Conservation (phyloP, 2,329 filamentous ascomycete species). For the Paecilomyces variotii region DNA sequence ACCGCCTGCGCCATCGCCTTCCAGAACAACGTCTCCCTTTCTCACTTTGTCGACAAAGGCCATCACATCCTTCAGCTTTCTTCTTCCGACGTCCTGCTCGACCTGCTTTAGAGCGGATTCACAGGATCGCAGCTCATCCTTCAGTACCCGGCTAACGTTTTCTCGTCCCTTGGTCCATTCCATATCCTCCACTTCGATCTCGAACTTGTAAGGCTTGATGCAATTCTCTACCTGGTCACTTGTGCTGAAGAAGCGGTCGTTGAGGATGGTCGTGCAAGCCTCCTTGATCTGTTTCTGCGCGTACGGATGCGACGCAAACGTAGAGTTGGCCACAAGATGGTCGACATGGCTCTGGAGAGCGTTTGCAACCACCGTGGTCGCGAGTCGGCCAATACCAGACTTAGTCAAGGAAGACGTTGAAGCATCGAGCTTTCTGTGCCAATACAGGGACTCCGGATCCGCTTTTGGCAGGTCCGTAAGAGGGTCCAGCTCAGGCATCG, state of each 20-base stretch:
- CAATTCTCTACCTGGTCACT: conserved; percentile 98
- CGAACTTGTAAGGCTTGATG: conserved; percentile 97
- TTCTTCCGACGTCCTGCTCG: conserved; percentile 68
- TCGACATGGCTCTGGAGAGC: conserved; percentile 83
- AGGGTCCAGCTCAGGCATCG: conserved; percentile 60
- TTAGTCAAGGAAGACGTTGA: conserved; percentile 87
- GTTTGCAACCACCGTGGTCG: conserved; percentile 82
- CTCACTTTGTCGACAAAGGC: conserved; percentile 82
- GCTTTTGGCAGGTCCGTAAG: conserved; percentile 75
- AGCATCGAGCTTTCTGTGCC: conserved; percentile 89
- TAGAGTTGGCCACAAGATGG: conserved; percentile 66
- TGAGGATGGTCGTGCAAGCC: conserved; percentile 79
- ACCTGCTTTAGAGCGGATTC: conserved; percentile 68
- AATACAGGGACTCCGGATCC: conserved; percentile 76
- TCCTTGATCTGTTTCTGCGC: conserved; percentile 89
- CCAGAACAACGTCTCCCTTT: conserved; percentile 74
- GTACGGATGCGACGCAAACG: conserved; percentile 84
- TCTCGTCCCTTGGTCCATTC: conserved; percentile 85
- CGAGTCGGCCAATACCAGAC: conserved; percentile 82
- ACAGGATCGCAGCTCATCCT: conserved; percentile 76
- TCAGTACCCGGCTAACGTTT: conserved; percentile 71
- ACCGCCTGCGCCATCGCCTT: conserved; percentile 73
- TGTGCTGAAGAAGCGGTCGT: conserved; percentile 92
- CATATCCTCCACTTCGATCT: conserved; percentile 84
- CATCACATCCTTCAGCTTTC: conserved; percentile 85